Evolutionary conservation across 768 basidiomycete genomes (phyloP).

Genomic region (Macrolepiota fuliginosa): DNA sequence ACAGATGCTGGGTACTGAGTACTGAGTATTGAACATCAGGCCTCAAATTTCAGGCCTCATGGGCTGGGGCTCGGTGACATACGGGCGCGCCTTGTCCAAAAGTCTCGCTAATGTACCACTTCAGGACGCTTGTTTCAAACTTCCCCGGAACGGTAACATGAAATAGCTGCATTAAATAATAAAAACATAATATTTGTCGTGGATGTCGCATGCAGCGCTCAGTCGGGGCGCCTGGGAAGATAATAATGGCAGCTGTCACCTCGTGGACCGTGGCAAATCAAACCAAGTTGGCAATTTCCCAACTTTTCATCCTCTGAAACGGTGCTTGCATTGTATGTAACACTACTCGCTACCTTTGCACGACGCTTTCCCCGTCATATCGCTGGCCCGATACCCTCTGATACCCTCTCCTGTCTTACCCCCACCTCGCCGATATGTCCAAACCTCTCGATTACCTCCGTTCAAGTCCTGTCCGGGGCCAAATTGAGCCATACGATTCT

Average conservation of each 20-base stretch:
- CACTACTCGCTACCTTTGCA: neutral
- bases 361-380: neutral
- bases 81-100: no score
- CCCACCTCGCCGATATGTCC: slow-evolving; percentile 23
- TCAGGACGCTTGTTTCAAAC: no score
- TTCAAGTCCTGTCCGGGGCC: slow-evolving; percentile 69
- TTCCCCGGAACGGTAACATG: no score
- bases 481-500: slow-evolving; percentile 66
- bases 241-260: neutral
- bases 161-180: no score
- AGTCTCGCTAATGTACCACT: no score
- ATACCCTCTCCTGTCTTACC: slow-evolving; percentile 1
- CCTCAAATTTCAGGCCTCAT: no score
- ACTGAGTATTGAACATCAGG: no score
- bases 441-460: slow-evolving; percentile 51
- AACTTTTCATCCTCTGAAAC: slow-evolving; percentile 9
- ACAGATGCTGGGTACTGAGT: no score
- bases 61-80: no score
- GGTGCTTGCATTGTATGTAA: slow-evolving; percentile 7
- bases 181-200: no score
- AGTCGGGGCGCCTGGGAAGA: neutral
- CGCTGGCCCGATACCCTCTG: neutral
- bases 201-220: neutral
- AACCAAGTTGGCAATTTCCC: neutral
- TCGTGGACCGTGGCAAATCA: slow-evolving; percentile 12